Base-by-base conservation (phyloP, 768 basidiomycete genomes). In the Obba rivulosa region DNA sequence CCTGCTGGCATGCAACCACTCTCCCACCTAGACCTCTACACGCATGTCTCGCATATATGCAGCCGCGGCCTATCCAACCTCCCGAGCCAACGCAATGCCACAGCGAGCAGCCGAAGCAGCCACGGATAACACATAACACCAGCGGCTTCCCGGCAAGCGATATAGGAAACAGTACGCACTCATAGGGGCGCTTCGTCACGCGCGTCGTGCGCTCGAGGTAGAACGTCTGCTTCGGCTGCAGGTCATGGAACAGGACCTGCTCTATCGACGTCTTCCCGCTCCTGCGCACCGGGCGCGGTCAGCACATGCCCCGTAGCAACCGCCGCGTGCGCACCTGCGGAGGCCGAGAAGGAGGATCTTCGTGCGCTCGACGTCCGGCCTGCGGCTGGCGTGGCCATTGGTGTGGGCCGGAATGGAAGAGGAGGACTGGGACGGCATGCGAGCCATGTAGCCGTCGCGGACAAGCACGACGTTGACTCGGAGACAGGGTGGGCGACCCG, bases 241-340 rank as follows among this genome's bases (percentile, higher is more conserved):
- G 71, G 53, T 83, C 74, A 56, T 93, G 83, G 73, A 98, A 95
- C n/a, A 96, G 77, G 28, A 94, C 90, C 64, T 93, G 82, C 57
- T 86, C 79, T 45, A 93, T 90, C 17, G 89, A 92, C 31, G 92
- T 88, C 66, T 96, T 98, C 50, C 94, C 94, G 49, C 87, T 85
- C 69, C 93, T 94, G 60, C 34, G 40, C 23, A 31, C 9, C 34
- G 28, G 20, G 52, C 20, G 38, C 37, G 23, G 22, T 9, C 21
- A 40, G 51, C 54, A 34, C 35, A 43, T 16, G n/a, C 28, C 28
- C 7, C 28, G 28, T 13, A 21, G 23, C 20, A 16, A 17, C 22
- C 24, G 2, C 35, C 13, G 35, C 16, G 28, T 18, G 50, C 66
- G n/a, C 37, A 82, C 84, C 83, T 82, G 57, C 84, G 77, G 56